These are phyloP conservation scores for Martiniozyma abietophila DNA, from an alignment of 805 yeast species.

Conservation along the genomic window DNA sequence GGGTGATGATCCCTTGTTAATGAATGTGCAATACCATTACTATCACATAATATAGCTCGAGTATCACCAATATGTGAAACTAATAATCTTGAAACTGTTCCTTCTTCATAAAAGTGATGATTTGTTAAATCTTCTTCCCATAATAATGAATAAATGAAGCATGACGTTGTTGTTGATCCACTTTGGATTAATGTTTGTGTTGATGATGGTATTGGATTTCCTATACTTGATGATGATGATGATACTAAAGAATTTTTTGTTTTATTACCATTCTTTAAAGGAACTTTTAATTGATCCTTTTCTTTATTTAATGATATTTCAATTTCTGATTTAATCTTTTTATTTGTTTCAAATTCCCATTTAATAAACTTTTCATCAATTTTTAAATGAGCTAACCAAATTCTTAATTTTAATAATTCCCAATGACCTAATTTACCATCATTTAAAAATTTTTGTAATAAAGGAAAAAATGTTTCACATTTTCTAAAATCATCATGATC, in stretches of 20 bases:
- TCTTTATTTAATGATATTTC: slow-evolving; percentile 1
- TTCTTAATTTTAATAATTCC: slow-evolving; percentile 53
- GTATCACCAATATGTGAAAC: slow-evolving; percentile 94
- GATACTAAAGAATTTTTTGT: no score
- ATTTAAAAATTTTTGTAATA: slow-evolving; percentile 4
- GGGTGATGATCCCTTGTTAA: slow-evolving; percentile 84
- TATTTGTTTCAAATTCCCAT: slow-evolving; percentile 21
- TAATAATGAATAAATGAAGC: slow-evolving; percentile 24
- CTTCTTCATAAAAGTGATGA: slow-evolving; percentile 52
- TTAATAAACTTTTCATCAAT: slow-evolving; percentile 54
- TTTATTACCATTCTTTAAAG: background rate
- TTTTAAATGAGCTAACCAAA: slow-evolving; percentile 55
- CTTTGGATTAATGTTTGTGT: slow-evolving; percentile 18
- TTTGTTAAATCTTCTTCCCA: slow-evolving; percentile 22
- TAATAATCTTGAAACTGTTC: slow-evolving; percentile 55
- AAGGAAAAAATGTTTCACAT: slow-evolving; percentile 11
- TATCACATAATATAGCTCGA: slow-evolving; percentile 76
- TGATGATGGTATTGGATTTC: background rate
- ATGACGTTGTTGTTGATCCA: slow-evolving; percentile 30
- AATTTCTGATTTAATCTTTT: background rate
- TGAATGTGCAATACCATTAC: slow-evolving; percentile 67
- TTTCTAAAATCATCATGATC: slow-evolving; percentile 12
- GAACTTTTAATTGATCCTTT: background rate
- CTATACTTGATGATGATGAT: no score
- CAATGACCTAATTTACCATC: slow-evolving; percentile 13